phyloP scores from a whole-genome alignment of 148 eudicot species.

The Chenopodium album region DNA sequence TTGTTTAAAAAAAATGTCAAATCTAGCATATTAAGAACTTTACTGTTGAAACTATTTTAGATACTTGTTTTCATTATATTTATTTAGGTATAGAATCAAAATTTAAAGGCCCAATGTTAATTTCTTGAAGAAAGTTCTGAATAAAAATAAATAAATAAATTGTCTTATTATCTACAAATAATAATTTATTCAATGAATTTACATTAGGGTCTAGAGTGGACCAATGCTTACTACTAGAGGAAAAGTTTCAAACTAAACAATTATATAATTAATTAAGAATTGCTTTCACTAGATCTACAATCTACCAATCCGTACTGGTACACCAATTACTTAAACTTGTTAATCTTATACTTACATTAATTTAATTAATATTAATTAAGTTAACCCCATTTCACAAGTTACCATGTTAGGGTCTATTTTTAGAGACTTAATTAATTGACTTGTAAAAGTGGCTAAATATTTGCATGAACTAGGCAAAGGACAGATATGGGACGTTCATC shows the following conservation, averaged over 20 bases:
- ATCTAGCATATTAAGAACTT: too few species aligned
- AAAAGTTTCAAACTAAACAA: neutral
- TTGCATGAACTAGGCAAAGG: neutral
- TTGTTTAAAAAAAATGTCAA: too few species aligned
- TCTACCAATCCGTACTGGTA: neutral
- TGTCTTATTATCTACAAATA: neutral
- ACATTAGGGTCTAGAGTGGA: neutral
- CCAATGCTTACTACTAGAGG: neutral
- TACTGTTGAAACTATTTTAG: too few species aligned
- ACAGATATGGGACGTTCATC: slow-evolving; percentile 14
- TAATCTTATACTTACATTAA: neutral
- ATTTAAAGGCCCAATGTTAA: too few species aligned
- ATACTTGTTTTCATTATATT: too few species aligned
- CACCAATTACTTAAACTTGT: neutral
- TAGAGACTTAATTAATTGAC: neutral
- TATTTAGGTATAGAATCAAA: too few species aligned
- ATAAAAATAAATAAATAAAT: too few species aligned
- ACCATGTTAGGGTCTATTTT: neutral
- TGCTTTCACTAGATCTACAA: neutral
- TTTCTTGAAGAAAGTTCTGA: too few species aligned
- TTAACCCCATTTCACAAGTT: neutral
- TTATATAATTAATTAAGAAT: neutral
- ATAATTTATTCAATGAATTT: too few species aligned
- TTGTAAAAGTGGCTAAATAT: neutral
- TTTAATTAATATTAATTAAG: neutral